phyloP scores from a whole-genome alignment of 148 eudicot genomes.

The Rheum nobile region DNA sequence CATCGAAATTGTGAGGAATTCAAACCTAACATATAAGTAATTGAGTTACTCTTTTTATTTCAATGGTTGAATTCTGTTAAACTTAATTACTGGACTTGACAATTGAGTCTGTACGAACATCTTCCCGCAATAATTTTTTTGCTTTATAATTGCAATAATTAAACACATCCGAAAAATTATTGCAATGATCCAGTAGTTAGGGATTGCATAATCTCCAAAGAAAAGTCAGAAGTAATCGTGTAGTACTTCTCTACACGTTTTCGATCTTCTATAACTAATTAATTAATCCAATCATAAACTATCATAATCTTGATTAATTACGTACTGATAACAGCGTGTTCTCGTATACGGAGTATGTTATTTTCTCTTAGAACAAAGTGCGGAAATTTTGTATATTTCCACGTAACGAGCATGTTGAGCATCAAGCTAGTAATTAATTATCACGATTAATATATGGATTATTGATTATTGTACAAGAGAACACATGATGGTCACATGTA shows the following conservation, averaged over 20 bases:
- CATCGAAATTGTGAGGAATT: too few species aligned
- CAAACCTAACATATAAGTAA: too few species aligned
- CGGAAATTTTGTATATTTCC: neutral
- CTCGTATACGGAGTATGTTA: neutral
- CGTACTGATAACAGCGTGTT: neutral
- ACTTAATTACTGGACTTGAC: too few species aligned
- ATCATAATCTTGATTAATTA: neutral
- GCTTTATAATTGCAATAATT: neutral
- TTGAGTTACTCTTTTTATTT: too few species aligned
- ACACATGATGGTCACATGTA: neutral
- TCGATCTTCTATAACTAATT: neutral
- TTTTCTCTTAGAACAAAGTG: neutral
- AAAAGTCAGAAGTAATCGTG: neutral
- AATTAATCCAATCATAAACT: neutral
- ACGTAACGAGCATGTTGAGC: conserved; percentile 1
- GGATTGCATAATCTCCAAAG: neutral
- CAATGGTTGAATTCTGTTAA: too few species aligned
- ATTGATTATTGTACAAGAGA: neutral
- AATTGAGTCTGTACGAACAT: too few species aligned
- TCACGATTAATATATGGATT: neutral
- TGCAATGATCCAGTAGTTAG: neutral
- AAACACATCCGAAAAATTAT: neutral
- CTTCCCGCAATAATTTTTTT: too few species aligned
- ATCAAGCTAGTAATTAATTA: neutral
- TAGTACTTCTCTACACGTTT: conserved; percentile 1